A percentile compares a stretch with the other conserved stretches of the same genome.
Conservation (phyloP, 208 protist species). For the Acanthamoeba triangularis region DNA sequence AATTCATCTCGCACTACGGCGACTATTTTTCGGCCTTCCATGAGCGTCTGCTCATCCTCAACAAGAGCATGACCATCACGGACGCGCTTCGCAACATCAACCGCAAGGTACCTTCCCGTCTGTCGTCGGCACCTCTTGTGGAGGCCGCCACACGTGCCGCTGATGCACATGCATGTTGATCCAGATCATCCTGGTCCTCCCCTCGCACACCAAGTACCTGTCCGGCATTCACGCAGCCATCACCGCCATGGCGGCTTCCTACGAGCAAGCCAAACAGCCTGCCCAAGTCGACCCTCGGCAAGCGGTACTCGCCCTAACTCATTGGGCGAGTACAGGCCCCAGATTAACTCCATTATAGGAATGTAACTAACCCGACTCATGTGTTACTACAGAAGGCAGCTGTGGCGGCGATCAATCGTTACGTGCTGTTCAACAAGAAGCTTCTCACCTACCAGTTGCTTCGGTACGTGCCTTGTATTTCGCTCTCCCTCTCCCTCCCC, state of each 20-base stretch:
- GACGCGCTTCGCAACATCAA: conserved; percentile 55
- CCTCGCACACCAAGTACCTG: conserved; percentile 57
- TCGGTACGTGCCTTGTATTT: neutral
- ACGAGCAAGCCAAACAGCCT: conserved; percentile 37
- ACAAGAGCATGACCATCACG: conserved; percentile 64
- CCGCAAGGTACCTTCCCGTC: conserved; percentile 4
- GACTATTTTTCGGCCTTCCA: conserved; percentile 68
- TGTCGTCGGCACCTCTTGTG: neutral
- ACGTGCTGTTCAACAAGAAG: conserved; percentile 66
- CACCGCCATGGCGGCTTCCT: conserved; percentile 9
- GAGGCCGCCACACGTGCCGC: neutral
- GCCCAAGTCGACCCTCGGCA: neutral
- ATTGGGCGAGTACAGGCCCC: no score
- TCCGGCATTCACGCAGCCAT: neutral
- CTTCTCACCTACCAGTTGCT: conserved; percentile 54
- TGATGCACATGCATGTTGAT: neutral
- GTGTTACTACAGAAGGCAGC: neutral
- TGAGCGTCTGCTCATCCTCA: conserved; percentile 42
- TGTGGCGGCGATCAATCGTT: conserved; percentile 12
- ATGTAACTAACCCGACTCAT: neutral
- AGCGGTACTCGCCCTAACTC: neutral
- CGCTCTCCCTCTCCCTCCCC: neutral
- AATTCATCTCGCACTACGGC: conserved; percentile 32
- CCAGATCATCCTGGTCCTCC: conserved; percentile 29
- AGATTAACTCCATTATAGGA: no score